Conservation (phyloP, 2,329 filamentous ascomycete genomes). For the Mycogone perniciosa region DNA sequence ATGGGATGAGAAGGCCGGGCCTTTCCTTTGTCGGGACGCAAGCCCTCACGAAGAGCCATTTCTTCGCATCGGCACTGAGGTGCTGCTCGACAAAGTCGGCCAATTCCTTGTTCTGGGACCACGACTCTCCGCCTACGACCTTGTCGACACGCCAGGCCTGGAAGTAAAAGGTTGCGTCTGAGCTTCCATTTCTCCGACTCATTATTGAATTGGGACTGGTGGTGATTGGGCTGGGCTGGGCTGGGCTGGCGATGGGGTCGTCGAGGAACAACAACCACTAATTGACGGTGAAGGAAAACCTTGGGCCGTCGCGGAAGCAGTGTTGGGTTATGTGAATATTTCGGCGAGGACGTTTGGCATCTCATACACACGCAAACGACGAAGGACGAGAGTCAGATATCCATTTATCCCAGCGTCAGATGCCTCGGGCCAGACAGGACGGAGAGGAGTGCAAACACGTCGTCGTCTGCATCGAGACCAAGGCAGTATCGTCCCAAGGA, state of each 20-base stretch:
- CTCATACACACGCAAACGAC: conserved; percentile 3
- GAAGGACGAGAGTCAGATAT: background rate
- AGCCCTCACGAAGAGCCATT: conserved; percentile 11
- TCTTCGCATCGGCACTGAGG: conserved; percentile 4
- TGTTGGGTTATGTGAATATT: background rate
- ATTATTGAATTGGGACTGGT: conserved; percentile 2
- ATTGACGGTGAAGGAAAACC: background rate
- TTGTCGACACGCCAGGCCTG: conserved; percentile 11
- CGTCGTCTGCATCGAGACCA: conserved; percentile 10
- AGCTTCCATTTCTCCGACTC: conserved; percentile 8
- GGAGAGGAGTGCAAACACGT: background rate
- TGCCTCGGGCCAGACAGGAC: conserved; percentile 4
- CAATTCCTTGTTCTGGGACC: conserved; percentile 8
- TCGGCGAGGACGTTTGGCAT: conserved; percentile 6
- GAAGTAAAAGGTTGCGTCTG: conserved; percentile 12
- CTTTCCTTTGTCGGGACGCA: conserved; percentile 9
- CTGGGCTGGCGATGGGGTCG: background rate
- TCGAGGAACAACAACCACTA: conserved; percentile 1
- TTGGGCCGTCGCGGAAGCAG: background rate
- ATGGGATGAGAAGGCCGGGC: conserved; percentile 7
- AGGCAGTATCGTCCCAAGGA: background rate
- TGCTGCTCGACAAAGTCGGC: conserved; percentile 14
- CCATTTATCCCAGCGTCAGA: conserved; percentile 3
- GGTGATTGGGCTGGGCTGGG: background rate
- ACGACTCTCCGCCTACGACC: conserved; percentile 9